Evolutionary conservation across 1,284 basidiomycete species (phyloP), one percentile per base, ranked within the genome.

Genomic region (Puccinia brachypodii): DNA sequence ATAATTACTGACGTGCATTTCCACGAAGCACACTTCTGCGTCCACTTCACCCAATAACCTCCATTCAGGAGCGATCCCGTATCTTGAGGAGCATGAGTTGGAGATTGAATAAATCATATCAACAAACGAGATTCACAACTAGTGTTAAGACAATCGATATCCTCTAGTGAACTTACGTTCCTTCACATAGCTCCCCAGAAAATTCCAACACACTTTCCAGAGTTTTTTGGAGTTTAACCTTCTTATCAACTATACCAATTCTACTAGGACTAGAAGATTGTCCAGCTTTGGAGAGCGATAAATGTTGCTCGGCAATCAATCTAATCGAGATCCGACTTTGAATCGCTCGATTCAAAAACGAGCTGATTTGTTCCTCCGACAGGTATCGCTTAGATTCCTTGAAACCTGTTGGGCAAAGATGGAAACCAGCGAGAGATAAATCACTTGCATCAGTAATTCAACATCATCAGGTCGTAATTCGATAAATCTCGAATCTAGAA

Each of bases 301-400:
- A 25, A 53, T 81, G 78, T 56, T 81, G 78, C 22, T 81, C 69
- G 33, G 78, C 78, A 25, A 81, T 69, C 28, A 81, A 44, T 11
- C 69, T 71, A 28, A 81, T 62, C 6, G 78, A 81, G 14, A 81
- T 71, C 19, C 78, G 69, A 31, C 47, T 69, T 40, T 60, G 69
- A 66, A 81, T 81, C 14, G 78, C 78, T 31, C 58, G 25, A 33
- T 81, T 60, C 28, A 81, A 56, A 74, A 81, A 81, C 9, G 69
- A 74, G 28, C 28, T 62, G 47, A 73, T 81, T 38, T 81, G 53
- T 19, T 81, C 78, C 33, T 81, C 56, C 28, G 78, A 66, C 4
- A 81, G 36, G 44, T 81, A 81, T 38, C 71, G 69, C 31, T 56
- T 74, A 3, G 66, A 81, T 64, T 81, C 78, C 28, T 73, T 58